Base-by-base conservation (phyloP, 768 basidiomycete species). In the Rhizopogon salebrosus region DNA sequence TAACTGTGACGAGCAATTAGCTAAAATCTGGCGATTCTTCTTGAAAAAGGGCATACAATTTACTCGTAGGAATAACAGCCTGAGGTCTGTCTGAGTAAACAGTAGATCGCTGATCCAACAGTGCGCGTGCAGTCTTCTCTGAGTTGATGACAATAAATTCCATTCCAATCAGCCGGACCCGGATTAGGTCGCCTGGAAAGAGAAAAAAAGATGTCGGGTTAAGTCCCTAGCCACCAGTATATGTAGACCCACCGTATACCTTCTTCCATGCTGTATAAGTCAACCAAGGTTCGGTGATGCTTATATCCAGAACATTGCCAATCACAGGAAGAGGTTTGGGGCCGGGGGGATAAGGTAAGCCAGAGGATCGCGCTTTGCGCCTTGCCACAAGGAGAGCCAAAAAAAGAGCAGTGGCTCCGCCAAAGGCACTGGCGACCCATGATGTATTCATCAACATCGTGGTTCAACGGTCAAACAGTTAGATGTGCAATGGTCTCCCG, bases 201-300 rank as follows among this genome's bases (percentile, higher is more conserved):
- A 34, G 3, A 34, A 11, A 11, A 11, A 45, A 29, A 20, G 9
- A 29, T 14, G 27, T 29, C 18, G 11, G 11, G 27, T 29, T 11
- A 27, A 20, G 18, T 20, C 9, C 13, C 18, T 31, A 4, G 20
- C 18, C 27, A 31, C 18, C 6, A 31, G 13, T 7, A 20, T 20
- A 20, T 31, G 29, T 11, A 45, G 20, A 56, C 66, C 5, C 41
- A 72, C 70, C 70, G 29, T 69, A 68, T 22, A 36, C 18, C 42
- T 60, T 55, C 34, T 60, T 60, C 71, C 71, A 72, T 23, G 66
- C 60, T 22, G 41, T 29, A 27, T 64, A 72, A 0, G 66, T 64
- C 43, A 70, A 18, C 70, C 70, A 72, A 10, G 68, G 67, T 14
- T 57, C 55, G 8, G 36, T 34, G 18, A 54, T 57, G 24, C 65